Base-by-base conservation (phyloP, 352 stramenopile species). In the Globisporangium abappressorium region DNA sequence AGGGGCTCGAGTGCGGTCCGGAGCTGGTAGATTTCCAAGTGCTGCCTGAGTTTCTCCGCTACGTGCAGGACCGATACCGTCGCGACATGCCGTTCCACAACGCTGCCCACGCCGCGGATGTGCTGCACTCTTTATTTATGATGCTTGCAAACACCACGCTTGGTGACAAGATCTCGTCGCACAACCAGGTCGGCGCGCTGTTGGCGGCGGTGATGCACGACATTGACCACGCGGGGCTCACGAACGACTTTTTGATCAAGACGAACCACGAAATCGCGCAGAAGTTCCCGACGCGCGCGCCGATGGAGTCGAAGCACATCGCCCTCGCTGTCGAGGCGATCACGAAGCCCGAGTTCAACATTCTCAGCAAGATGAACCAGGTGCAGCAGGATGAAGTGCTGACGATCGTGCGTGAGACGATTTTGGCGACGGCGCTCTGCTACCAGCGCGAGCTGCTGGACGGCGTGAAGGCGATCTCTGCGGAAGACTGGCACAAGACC, bases 141-240 rank as follows among this genome's bases (percentile, higher is more conserved):
- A 76, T 90, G 70, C 65, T 94, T 24, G 81, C 76, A 71, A 85
- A 70, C 55, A 90, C 85, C 0, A 57, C 75, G 38, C 65, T 93
- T 24, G 72, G 77, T 7, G 71, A 75, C 9, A 85, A 84, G 36
- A 78, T 92, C 33, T 76, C 78, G 0, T 58, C 73, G 57, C 80
- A 91, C 73, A 91, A 92, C 64, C 82, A 93, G 68, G 78, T 93
- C 26, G 85, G 78, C 7, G 84, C 79, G 1, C 67, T 94, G 9
- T 70, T 94, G n/a, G 87, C 81, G 1, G 87, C 87, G 3, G 73
- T 93, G 54, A 91, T 93, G 81, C 87, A 94, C 57, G 87, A 94
- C 70, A 83, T 92, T 55, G 83, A 90, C 49, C 87, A 94, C 69
- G 71, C 91, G 57, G 86, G 86, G 9, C 73, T 92, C 22, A 92